phyloP scores from a whole-genome alignment of 2,329 filamentous ascomycete species.

The Rhynchosporium agropyri region DNA sequence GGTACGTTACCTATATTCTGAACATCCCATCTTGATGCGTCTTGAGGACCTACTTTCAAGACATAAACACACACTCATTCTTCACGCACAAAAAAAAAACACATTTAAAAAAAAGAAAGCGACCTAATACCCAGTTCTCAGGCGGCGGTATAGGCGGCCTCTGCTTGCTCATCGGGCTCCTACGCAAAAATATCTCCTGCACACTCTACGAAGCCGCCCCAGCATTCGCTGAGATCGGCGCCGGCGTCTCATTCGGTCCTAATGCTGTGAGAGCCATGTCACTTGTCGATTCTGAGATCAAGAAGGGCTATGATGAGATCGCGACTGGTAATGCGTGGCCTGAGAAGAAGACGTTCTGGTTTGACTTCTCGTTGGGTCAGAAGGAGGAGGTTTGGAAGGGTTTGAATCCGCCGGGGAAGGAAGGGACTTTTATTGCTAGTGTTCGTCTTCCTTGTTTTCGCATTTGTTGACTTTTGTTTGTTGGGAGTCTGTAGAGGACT shows the following conservation, averaged over 20 bases:
- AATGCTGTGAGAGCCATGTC: slow-evolving; percentile 40
- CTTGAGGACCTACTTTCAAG: too few species aligned
- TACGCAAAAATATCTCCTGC: slow-evolving; percentile 37
- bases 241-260: slow-evolving; percentile 41
- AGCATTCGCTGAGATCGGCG: slow-evolving; percentile 42
- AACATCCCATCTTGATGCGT: background rate
- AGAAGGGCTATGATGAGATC: slow-evolving; percentile 33
- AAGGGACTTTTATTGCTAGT: slow-evolving; percentile 27
- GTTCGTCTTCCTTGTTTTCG: background rate
- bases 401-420: slow-evolving; percentile 27
- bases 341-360: slow-evolving; percentile 36
- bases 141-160: slow-evolving; percentile 41
- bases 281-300: slow-evolving; percentile 38
- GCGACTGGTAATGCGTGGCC: slow-evolving; percentile 35
- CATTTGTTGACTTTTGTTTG: background rate
- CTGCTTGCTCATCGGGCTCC: slow-evolving; percentile 38
- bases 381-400: slow-evolving; percentile 34
- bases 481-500: background rate
- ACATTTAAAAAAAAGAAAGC: background rate
- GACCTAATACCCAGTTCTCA: slow-evolving; percentile 9
- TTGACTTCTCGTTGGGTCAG: slow-evolving; percentile 39
- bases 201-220: slow-evolving; percentile 40
- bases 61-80: background rate
- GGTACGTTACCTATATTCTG: slow-evolving; percentile 26
- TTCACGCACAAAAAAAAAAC: background rate